Evolutionary conservation across 306 rosid genomes (phyloP).

Genomic region (Vicia sativa): DNA sequence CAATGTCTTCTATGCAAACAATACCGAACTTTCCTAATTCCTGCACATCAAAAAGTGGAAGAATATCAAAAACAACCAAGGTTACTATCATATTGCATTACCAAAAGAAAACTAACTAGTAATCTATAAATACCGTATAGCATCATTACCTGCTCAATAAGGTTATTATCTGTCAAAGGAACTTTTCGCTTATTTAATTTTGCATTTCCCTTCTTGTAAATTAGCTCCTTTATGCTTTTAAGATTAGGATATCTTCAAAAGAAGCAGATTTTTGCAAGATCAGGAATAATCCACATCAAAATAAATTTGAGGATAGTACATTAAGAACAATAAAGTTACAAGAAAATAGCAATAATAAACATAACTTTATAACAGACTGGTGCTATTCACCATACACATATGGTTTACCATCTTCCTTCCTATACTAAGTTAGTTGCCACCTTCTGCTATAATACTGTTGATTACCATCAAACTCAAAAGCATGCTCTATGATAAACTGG

Average conservation of each 20-base stretch:
- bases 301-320: not conserved
- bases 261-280: slow-evolving; percentile 27
- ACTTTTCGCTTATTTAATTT: slow-evolving; percentile 65
- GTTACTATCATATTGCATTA: slow-evolving; percentile 26
- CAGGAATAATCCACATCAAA: not conserved
- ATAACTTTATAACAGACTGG: too few relatives aligned
- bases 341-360: too few relatives aligned
- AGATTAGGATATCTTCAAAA: slow-evolving; percentile 74
- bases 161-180: slow-evolving; percentile 85
- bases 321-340: too few relatives aligned
- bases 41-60: slow-evolving; percentile 43
- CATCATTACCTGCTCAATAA: slow-evolving; percentile 79
- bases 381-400: not conserved
- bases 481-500: too few relatives aligned
- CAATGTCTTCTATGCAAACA: slow-evolving; percentile 85
- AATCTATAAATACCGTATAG: not conserved
- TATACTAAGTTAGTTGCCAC: not conserved
- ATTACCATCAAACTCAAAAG: not conserved
- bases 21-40: slow-evolving; percentile 68
- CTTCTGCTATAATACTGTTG: not conserved
- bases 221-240: slow-evolving; percentile 73
- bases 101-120: slow-evolving; percentile 35
- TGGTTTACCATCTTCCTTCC: not conserved
- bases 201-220: slow-evolving; percentile 74
- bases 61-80: slow-evolving; percentile 9